A percentile compares a stretch with the other conserved stretches of the same genome.
Evolutionary conservation across 768 basidiomycete genomes (phyloP).

Genomic region (Podaxis pistillaris): DNA sequence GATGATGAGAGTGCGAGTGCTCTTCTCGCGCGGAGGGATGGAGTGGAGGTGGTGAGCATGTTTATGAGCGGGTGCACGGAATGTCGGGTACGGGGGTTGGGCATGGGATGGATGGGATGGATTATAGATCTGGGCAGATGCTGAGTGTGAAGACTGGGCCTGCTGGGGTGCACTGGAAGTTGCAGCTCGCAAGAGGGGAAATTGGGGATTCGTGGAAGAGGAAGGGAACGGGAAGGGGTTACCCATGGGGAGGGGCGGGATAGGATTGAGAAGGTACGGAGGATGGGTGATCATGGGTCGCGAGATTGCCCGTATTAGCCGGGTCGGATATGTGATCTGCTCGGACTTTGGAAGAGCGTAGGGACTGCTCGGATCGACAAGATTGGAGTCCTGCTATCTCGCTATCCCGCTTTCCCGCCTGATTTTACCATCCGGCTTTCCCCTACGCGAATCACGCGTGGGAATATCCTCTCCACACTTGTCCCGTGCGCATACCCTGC

Average conservation of each 20-base stretch:
- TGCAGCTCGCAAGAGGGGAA: not conserved
- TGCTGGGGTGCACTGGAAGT: conserved; percentile 1
- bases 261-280: not conserved
- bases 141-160: not conserved
- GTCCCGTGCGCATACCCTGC: not conserved
- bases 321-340: not conserved
- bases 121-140: not conserved
- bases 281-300: not conserved
- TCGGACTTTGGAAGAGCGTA: not conserved
- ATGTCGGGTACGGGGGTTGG: conserved; percentile 27
- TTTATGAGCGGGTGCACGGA: conserved; percentile 78
- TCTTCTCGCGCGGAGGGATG: conserved; percentile 85
- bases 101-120: conserved; percentile 16
- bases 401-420: not conserved
- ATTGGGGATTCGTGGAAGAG: not conserved
- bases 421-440: conserved; percentile 5
- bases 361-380: not conserved
- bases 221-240: conserved; percentile 5
- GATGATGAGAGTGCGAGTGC: conserved; percentile 83
- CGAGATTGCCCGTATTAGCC: not conserved
- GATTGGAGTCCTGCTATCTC: not conserved
- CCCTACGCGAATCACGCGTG: not conserved
- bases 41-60: conserved; percentile 87
- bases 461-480: not conserved
- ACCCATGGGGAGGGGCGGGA: conserved; percentile 9